Base-by-base conservation (phyloP, 192 early-diverging fungal genomes). In the Coemansia furcata region DNA sequence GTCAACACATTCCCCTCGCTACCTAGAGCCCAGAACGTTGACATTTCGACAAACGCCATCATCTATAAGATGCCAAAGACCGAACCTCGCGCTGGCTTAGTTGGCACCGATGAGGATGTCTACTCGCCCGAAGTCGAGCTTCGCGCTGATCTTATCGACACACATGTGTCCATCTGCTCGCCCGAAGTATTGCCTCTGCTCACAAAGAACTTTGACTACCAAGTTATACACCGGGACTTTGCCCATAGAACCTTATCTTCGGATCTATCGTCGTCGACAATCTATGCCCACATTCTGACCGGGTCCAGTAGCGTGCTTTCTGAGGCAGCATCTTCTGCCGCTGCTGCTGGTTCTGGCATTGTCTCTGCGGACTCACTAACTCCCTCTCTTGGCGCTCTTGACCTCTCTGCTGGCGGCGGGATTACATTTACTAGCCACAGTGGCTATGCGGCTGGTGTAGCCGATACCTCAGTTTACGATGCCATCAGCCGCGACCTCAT, bases 171-270 rank as follows among this genome's bases (percentile, higher is more conserved):
- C 62, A 93, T 99, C 49, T 99, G 97, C 83, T 91, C 94, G 12
- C 86, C 93, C 6, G 94, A 95, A 59, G 93, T 95, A 5, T 91
- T 93, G 26, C 88, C 94, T 2, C 84, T 97, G 60, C 97, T 98
- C 67, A 93, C 91, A 9, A 96, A 99, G 72, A 98, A 98, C 84
- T 98, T 97, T 85, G 97, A 99, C 84, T 99, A 94, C 80, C 95
- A 97, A 76, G 87, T 90, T 58, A 85, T 97, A 50, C 87, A 94
- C 23, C 82, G 84, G 26, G 92, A 99, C 79, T 99, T 99, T 80
- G 88, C 97, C 40, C 85, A 89, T 32, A 94, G 94, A 29, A 94
- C 97, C 65, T 71, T 98, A 60, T 90, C 89, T 61, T 95, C 94
- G 8, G 94, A 96, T 65, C 78, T 97, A 59, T 77, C 95, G 38